Conservation (phyloP, 1,284 basidiomycete species). For the Entoloma clypeatum region DNA sequence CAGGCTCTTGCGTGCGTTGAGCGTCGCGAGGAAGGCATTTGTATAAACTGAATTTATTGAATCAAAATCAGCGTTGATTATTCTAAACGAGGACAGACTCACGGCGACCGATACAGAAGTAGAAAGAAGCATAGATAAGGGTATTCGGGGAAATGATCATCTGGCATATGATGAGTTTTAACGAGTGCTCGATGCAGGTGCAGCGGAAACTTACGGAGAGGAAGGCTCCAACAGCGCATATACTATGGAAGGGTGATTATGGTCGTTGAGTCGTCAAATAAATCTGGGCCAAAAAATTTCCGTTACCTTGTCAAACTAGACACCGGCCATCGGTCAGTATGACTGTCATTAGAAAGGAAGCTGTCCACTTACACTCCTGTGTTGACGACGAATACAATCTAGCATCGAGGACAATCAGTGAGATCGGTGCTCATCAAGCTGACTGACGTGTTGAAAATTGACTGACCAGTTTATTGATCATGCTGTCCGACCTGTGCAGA, state of each 20-base stretch:
- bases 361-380: slow-evolving; percentile 38
- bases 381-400: slow-evolving; percentile 49
- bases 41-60: slow-evolving; percentile 37
- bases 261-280: not conserved
- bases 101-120: slow-evolving; percentile 48
- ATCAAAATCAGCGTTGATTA: not conserved
- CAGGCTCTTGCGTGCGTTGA: slow-evolving; percentile 42
- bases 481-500: slow-evolving; percentile 38
- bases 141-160: slow-evolving; percentile 36
- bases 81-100: slow-evolving; percentile 16
- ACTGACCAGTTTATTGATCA: slow-evolving; percentile 43
- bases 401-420: not conserved
- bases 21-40: slow-evolving; percentile 47
- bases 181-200: not conserved
- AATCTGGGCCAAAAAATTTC: not conserved
- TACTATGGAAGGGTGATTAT: slow-evolving; percentile 23
- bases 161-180: slow-evolving; percentile 20
- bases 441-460: not conserved
- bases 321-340: not conserved
- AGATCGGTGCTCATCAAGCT: not conserved
- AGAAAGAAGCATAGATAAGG: slow-evolving; percentile 47
- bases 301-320: slow-evolving; percentile 28
- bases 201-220: slow-evolving; percentile 31
- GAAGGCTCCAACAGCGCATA: slow-evolving; percentile 36
- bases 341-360: not conserved